These are phyloP conservation scores for Tanacetum coccineum DNA, from an alignment of 129 eudicot species.

Conservation along the genomic window DNA sequence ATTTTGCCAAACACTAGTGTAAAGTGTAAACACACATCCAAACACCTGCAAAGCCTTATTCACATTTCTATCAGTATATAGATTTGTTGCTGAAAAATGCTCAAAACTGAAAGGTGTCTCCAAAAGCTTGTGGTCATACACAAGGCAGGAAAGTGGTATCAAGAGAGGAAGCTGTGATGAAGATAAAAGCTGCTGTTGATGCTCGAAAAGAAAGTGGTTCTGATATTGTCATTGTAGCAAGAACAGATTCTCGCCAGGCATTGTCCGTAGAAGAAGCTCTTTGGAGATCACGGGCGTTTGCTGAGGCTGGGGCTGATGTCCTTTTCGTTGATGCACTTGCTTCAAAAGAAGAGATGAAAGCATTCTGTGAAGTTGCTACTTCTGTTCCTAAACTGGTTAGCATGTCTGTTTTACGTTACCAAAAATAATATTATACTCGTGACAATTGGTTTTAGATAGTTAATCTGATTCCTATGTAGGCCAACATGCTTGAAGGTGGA, in stretches of 20 bases:
- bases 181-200: constrained; percentile 93
- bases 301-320: constrained; percentile 97
- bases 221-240: constrained; percentile 89
- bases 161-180: constrained; percentile 90
- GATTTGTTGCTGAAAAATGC: constrained; percentile 29
- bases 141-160: constrained; percentile 86
- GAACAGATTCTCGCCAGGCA: constrained; percentile 98
- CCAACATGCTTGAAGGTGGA: constrained; percentile 99
- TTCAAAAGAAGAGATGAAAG: constrained; percentile 88
- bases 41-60: background rate
- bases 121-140: constrained; percentile 99
- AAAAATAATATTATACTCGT: background rate
- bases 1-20: no score
- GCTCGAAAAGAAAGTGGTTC: constrained; percentile 84
- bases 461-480: constrained; percentile 37
- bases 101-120: constrained; percentile 59
- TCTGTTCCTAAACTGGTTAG: constrained; percentile 81
- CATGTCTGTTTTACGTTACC: constrained; percentile 10
- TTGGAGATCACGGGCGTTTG: constrained; percentile 81
- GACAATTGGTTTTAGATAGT: background rate
- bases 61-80: constrained; percentile 6
- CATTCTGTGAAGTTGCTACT: constrained; percentile 65
- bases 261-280: constrained; percentile 81
- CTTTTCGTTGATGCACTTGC: constrained; percentile 88
- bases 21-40: background rate